Evolutionary conservation across 306 rosid species (phyloP).

Genomic region (Quercus mongolica): DNA sequence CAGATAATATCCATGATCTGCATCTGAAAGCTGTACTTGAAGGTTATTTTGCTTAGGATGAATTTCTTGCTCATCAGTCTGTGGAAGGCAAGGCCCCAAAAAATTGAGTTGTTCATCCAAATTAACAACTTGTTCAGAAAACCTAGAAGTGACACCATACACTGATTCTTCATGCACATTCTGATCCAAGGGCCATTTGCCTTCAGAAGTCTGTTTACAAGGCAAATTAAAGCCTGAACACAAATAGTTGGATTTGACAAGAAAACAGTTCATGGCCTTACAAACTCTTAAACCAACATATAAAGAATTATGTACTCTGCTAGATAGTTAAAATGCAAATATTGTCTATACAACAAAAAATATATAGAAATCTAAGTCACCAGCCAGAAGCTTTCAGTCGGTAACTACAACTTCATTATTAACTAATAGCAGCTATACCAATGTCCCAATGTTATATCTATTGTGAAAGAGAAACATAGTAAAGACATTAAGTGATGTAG

Average conservation of each 20-base stretch:
- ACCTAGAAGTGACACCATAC: slow-evolving; percentile 25
- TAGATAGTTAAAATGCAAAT: background rate
- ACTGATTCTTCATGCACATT: slow-evolving; percentile 18
- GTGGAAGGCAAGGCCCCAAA: slow-evolving; percentile 14
- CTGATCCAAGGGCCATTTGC: slow-evolving; percentile 41
- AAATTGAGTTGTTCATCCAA: slow-evolving; percentile 31
- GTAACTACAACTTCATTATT: background rate
- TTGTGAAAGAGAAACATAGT: background rate
- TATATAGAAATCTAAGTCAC: background rate
- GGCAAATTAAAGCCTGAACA: slow-evolving; percentile 15
- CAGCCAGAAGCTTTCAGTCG: background rate
- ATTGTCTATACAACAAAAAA: background rate
- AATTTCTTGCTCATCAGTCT: slow-evolving; percentile 22
- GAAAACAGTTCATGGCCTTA: background rate
- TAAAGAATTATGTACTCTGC: background rate
- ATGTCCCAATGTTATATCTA: background rate
- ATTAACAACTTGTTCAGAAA: slow-evolving; percentile 29
- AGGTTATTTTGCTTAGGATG: slow-evolving; percentile 29
- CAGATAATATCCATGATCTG: slow-evolving; percentile 23
- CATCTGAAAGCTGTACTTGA: slow-evolving; percentile 25
- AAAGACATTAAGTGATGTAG: background rate
- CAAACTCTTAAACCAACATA: background rate
- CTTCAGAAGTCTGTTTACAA: slow-evolving; percentile 43
- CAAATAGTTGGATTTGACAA: slow-evolving; percentile 13
- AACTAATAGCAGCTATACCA: background rate